Base-by-base conservation (phyloP, 768 basidiomycete species). In the Boletus rex-veris region DNA sequence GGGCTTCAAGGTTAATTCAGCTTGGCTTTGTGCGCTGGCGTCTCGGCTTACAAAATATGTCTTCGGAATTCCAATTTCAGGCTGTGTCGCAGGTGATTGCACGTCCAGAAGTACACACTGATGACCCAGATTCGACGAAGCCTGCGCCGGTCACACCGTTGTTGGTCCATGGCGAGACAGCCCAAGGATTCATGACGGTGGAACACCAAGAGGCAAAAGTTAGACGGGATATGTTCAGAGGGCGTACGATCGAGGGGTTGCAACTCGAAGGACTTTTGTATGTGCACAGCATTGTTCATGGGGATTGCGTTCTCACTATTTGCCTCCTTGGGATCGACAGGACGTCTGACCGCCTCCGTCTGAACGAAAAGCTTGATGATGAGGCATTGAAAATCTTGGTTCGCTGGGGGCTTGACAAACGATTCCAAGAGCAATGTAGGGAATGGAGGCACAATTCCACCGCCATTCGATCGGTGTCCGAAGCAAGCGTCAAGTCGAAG, bases 1-100 rank as follows among this genome's bases (percentile, higher is more conserved):
- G 5, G 81, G 82, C 0, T 82, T 82, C 59, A 69, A 64, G 58
- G 82, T 82, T 11, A 58, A 10, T 67, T 14, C 5, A 15, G 21
- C 12, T 12, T 10, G 8, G 19, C 8, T 9, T 48, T 45, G 35
- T 18, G 16, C 1, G 21, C 12, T 2, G 24, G 18, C 12, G 12
- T 11, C 14, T 26, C 30, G 0, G 14, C 33, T 53, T 37, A 59
- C 36, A 19, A 33, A 3, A 5, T 12, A 36, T 3, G 28, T 28
- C 28, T 28, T 9, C 8, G 28, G 28, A 28, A 28, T 9, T 28
- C 28, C 28, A 28, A 31, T 18, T 21, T 10, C 12, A 63, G 65
- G 51, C 57, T 15, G 11, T 28, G 24, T 62, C 62, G 30, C 58
- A 30, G 30, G 37, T 42, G 15, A 64, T 66, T 2, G 21, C 33